Conservation (phyloP, 176 grass and related monocot species). For the Triticum urartu region DNA sequence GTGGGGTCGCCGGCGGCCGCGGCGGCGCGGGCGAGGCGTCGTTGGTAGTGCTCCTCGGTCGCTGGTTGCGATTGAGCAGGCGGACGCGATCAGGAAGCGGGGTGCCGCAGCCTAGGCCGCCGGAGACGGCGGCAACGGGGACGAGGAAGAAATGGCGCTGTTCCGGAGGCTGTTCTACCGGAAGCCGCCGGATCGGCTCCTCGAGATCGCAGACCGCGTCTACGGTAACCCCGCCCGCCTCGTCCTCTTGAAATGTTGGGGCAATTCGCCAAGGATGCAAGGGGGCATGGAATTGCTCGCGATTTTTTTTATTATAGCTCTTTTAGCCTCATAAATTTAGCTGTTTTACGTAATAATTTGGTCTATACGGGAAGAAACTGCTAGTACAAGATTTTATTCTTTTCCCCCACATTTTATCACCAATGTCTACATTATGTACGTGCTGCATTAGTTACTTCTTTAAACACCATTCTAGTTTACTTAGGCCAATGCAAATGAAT, state of each 20-base stretch:
- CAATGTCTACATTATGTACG: not conserved
- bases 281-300: not conserved
- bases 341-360: not conserved
- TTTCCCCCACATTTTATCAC: not conserved
- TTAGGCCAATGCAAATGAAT: not conserved
- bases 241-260: not conserved
- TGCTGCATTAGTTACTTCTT: not conserved
- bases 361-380: not conserved
- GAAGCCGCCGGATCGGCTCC: conserved; percentile 94
- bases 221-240: conserved; percentile 54
- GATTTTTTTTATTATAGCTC: not conserved
- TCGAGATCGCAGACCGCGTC: conserved; percentile 90
- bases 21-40: not conserved
- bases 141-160: conserved; percentile 61
- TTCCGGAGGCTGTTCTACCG: conserved; percentile 95
- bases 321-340: not conserved
- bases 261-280: not conserved
- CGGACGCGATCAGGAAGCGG: not conserved
- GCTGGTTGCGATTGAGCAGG: not conserved
- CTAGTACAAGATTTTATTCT: not conserved
- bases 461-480: not conserved
- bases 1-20: conserved; percentile 16
- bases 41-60: not conserved
- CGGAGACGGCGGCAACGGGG: conserved; percentile 53
- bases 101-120: conserved; percentile 25